Percentiles rank a stretch among this genome's conserved stretches.
Conservation (phyloP, 2,329 filamentous ascomycete genomes). For the Didymella lethalis region DNA sequence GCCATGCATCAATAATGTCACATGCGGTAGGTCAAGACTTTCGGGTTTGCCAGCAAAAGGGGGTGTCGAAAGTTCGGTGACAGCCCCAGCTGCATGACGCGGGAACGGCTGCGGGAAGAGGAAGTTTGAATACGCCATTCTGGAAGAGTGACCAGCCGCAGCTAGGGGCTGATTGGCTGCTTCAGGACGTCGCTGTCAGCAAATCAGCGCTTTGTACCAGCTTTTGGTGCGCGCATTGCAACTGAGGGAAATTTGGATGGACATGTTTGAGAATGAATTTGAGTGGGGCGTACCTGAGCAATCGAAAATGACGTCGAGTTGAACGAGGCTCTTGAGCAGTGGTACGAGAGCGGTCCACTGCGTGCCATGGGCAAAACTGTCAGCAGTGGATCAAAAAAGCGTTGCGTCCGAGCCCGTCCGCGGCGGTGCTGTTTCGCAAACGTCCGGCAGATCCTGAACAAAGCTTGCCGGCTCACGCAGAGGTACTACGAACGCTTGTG, state of each 20-base stretch:
- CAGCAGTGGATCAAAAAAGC: conserved; percentile 13
- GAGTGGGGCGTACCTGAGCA: conserved; percentile 18
- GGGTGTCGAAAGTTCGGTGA: conserved; percentile 4
- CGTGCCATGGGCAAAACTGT: conserved; percentile 20
- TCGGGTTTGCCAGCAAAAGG: conserved; percentile 5
- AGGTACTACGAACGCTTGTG: not conserved
- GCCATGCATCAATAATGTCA: conserved; percentile 6
- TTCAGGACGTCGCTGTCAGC: conserved; percentile 6
- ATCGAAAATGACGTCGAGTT: conserved; percentile 14
- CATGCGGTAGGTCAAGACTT: conserved; percentile 8
- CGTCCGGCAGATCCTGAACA: not conserved
- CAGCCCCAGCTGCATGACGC: conserved; percentile 17
- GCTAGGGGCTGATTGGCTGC: conserved; percentile 16
- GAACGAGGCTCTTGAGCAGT: conserved; percentile 2
- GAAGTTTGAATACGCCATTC: conserved; percentile 5
- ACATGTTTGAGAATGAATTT: conserved; percentile 17
- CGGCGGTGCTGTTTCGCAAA: not conserved
- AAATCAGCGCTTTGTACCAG: conserved; percentile 15
- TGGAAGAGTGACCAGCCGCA: conserved; percentile 13
- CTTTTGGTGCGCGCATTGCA: conserved; percentile 14
- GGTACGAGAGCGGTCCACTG: conserved; percentile 9
- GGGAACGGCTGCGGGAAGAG: conserved; percentile 17
- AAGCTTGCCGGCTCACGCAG: not conserved
- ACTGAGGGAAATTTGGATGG: conserved; percentile 20
- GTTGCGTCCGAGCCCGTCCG: conserved; percentile 5